phyloP scores from a whole-genome alignment of 1,284 basidiomycete genomes.

The Neonothopanus nambi region DNA sequence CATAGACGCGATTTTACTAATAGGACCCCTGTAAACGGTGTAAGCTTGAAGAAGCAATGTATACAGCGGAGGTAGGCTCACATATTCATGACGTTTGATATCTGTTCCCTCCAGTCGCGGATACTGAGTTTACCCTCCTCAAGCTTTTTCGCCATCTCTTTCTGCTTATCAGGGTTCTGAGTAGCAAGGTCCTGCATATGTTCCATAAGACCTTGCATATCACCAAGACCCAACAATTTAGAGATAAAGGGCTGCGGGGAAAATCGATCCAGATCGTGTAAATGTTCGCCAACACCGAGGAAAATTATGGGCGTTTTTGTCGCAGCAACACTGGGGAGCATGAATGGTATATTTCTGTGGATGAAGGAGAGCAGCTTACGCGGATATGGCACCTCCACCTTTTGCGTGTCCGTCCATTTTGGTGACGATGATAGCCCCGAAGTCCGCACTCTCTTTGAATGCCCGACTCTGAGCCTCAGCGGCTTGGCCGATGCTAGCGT shows the following conservation, averaged over 20 bases:
- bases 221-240: constrained; percentile 93
- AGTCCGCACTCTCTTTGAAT: constrained; percentile 97
- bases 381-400: constrained; percentile 98
- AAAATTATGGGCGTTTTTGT: constrained; percentile 99
- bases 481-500: constrained; percentile 92
- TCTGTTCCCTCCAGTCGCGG: constrained; percentile 97
- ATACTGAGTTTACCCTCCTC: constrained; percentile 97
- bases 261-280: constrained; percentile 95
- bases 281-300: constrained; percentile 95
- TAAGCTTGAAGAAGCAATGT: constrained; percentile 7
- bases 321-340: constrained; percentile 93
- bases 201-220: constrained; percentile 96
- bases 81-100: constrained; percentile 98
- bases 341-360: constrained; percentile 17
- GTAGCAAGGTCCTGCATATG: constrained; percentile 95
- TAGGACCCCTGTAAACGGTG: constrained; percentile 73
- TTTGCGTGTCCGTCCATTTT: constrained; percentile 99
- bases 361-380: constrained; percentile 60
- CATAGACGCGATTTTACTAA: constrained; percentile 98
- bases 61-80: constrained; percentile 39
- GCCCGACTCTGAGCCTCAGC: constrained; percentile 95
- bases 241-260: constrained; percentile 97
- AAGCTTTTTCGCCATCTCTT: constrained; percentile 97
- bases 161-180: constrained; percentile 94
- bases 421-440: constrained; percentile 98